A percentile compares a stretch with the other conserved stretches of the same genome.
phyloP scores from a whole-genome alignment of 2,329 filamentous ascomycete species.

The Spiromastix sp. region DNA sequence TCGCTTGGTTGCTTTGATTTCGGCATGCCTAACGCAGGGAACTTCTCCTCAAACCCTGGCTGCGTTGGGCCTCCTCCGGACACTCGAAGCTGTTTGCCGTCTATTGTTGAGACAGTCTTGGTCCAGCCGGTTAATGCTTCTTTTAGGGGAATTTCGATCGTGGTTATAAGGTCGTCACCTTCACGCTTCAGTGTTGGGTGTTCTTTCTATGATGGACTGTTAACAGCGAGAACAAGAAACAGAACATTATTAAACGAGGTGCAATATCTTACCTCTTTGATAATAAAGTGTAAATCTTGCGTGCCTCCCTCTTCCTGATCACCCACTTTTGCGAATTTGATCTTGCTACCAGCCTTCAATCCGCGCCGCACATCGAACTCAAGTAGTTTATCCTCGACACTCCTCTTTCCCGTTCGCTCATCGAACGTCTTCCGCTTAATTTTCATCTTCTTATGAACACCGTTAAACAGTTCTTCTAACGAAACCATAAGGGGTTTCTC shows the following conservation, averaged over 20 bases:
- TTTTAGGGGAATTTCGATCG: conserved; percentile 74
- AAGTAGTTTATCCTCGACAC: conserved; percentile 76
- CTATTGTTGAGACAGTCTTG: conserved; percentile 84
- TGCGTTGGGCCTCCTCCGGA: conserved; percentile 76
- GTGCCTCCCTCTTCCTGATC: conserved; percentile 94
- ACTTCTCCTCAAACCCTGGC: conserved; percentile 70
- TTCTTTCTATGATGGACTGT: conserved; percentile 57
- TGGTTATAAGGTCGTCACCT: conserved; percentile 74
- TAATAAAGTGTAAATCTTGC: conserved; percentile 89
- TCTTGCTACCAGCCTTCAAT: conserved; percentile 93
- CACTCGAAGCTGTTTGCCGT: conserved; percentile 73
- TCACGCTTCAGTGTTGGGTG: conserved; percentile 78
- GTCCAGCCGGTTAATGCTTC: conserved; percentile 93
- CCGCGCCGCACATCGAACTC: conserved; percentile 94
- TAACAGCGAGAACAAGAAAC: conserved; percentile 21
- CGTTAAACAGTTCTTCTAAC: conserved; percentile 80
- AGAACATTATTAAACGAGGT: not conserved
- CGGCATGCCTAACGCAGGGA: conserved; percentile 85
- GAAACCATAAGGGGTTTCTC: conserved; percentile 72
- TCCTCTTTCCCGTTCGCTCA: conserved; percentile 65
- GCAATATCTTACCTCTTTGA: conserved; percentile 73
- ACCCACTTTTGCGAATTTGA: conserved; percentile 95
- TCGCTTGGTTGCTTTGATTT: conserved; percentile 78
- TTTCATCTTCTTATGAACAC: conserved; percentile 92
- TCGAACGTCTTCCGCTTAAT: conserved; percentile 97